Percentiles rank a stretch among this genome's conserved stretches.
Evolutionary conservation across 177 flowering plant genomes (phyloP).

Genomic region (Telopea speciosissima): DNA sequence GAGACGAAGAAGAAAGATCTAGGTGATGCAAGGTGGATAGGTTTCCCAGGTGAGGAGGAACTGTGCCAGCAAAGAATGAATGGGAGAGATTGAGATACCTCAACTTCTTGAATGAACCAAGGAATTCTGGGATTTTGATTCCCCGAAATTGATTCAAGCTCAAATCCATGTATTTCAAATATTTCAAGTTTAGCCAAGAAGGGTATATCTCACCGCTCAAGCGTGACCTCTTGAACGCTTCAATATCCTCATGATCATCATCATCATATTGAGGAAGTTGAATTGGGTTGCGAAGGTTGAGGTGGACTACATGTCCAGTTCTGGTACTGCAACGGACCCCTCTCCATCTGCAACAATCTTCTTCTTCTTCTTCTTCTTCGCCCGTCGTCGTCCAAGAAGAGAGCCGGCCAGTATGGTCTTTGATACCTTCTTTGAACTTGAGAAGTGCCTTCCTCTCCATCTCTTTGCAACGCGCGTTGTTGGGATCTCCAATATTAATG

Average conservation of each 20-base stretch:
- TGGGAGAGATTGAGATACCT: slow-evolving; percentile 8
- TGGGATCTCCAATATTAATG: no score
- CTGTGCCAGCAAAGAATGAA: not conserved
- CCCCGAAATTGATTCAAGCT: not conserved
- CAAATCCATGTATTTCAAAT: slow-evolving; percentile 10
- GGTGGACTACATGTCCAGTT: slow-evolving; percentile 1
- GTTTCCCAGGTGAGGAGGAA: not conserved
- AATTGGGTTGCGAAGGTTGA: no score
- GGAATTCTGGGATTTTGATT: slow-evolving; percentile 2
- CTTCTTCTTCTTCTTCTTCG: no score
- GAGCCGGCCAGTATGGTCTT: not conserved
- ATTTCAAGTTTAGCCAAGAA: not conserved
- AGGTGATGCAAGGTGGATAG: not conserved
- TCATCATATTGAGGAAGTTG: not conserved
- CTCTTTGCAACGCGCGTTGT: no score
- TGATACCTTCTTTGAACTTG: no score
- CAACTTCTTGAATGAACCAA: slow-evolving; percentile 10
- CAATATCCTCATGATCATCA: no score
- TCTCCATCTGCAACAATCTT: slow-evolving; percentile 11
- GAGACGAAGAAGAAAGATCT: not conserved
- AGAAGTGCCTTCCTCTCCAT: no score
- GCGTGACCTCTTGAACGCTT: no score
- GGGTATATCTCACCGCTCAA: slow-evolving; percentile 5
- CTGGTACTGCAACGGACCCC: not conserved
- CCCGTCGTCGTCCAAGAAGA: slow-evolving; percentile 16